phyloP scores from a whole-genome alignment of 2,329 filamentous ascomycete species.

The Camillea tinctor region DNA sequence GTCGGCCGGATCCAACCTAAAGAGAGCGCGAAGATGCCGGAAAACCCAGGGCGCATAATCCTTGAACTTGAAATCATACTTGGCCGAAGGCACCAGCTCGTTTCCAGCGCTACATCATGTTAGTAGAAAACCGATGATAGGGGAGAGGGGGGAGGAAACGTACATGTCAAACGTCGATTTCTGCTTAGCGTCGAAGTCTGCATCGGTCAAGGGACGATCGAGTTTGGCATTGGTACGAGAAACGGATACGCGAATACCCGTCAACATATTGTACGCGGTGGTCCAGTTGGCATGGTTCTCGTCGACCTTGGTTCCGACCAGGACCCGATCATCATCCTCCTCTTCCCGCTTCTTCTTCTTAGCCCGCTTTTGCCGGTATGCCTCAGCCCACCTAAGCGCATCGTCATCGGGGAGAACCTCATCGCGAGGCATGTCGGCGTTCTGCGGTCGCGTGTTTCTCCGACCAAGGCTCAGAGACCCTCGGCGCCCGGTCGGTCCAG shows the following conservation, averaged over 20 bases:
- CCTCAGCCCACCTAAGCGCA: conserved; percentile 87
- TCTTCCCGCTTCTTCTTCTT: conserved; percentile 83
- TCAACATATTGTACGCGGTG: conserved; percentile 99
- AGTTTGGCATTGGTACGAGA: conserved; percentile 96
- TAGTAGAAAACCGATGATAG: conserved; percentile 29
- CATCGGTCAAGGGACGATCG: conserved; percentile 83
- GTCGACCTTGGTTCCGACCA: conserved; percentile 96
- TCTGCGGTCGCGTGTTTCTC: conserved; percentile 78
- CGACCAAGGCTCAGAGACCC: conserved; percentile 81
- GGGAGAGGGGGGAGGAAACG: conserved; percentile 40
- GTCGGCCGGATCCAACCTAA: conserved; percentile 91
- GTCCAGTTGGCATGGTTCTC: conserved; percentile 97
- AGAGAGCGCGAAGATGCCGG: conserved; percentile 81
- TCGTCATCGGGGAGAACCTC: conserved; percentile 87
- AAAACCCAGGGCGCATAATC: conserved; percentile 99
- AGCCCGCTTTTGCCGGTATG: conserved; percentile 85
- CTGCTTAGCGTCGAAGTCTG: conserved; percentile 90
- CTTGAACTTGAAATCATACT: conserved; percentile 99
- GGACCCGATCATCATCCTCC: conserved; percentile 89
- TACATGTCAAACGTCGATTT: conserved; percentile 99
- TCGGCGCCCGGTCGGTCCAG: conserved; percentile 62
- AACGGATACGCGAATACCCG: conserved; percentile 94
- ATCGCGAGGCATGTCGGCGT: conserved; percentile 80
- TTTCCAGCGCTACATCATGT: conserved; percentile 72
- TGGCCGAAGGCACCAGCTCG: conserved; percentile 93